Percentiles rank a stretch among this genome's conserved stretches.
These are phyloP conservation scores for Nymphaea colorata DNA, from an alignment of 164 flowering plant species.

Conservation along the genomic window DNA sequence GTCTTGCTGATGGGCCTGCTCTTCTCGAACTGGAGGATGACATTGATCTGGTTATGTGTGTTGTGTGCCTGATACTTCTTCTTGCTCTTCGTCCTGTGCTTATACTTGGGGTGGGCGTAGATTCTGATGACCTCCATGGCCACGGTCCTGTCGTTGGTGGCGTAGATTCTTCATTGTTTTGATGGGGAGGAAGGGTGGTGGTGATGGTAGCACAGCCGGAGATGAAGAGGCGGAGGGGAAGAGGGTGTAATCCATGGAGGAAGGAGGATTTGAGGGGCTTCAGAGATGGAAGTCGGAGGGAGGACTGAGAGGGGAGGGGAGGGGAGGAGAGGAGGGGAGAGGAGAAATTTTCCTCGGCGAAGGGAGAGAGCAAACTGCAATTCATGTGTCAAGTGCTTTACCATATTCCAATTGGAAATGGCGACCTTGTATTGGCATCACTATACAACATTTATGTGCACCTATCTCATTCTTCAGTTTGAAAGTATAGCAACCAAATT, in stretches of 20 bases:
- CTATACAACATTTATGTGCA: no score
- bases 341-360: background rate
- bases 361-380: background rate
- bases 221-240: slow-evolving; percentile 14
- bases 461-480: no score
- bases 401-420: no score
- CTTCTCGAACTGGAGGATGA: slow-evolving; percentile 58
- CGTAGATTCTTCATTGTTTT: slow-evolving; percentile 57
- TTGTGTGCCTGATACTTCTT: slow-evolving; percentile 95
- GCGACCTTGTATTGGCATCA: no score
- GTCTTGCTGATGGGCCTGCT: slow-evolving; percentile 79
- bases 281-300: background rate
- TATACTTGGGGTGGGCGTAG: slow-evolving; percentile 84
- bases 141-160: slow-evolving; percentile 56
- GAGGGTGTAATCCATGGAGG: slow-evolving; percentile 49
- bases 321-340: background rate
- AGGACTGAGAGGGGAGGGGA: no score
- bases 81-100: slow-evolving; percentile 68
- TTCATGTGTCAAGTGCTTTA: no score
- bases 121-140: slow-evolving; percentile 59
- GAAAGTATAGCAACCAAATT: no score
- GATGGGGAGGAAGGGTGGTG: slow-evolving; percentile 18
- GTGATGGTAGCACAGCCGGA: slow-evolving; percentile 9
- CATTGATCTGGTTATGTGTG: slow-evolving; percentile 66
- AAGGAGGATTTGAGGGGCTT: slow-evolving; percentile 19